Evolutionary conservation across 1,139 yeast species (phyloP), one percentile per base, ranked within the genome.

Genomic region (Yamadazyma siamensis): DNA sequence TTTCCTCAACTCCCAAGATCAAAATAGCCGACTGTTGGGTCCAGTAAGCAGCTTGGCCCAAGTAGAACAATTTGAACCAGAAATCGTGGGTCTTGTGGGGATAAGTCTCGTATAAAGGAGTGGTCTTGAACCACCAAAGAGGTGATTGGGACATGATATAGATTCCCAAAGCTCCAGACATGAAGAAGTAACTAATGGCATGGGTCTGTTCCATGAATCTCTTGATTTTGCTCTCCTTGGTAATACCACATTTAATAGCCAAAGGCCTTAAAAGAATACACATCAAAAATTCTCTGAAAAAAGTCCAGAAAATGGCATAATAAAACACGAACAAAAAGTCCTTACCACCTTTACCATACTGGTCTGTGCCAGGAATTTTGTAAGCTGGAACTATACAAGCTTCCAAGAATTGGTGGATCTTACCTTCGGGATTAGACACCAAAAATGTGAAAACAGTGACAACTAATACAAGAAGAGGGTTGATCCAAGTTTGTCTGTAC

Each of bases 41-140:
- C 99, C 99, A 91, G 59, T 87, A 91, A 3, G 96, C 85, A 5
- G 97, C 96, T 63, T 91, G 98, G 23, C 87, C 79, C 43, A 91
- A 67, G 57, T 91, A 94, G 54, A 83, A 94, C 12, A 78, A 54
- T 62, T 91, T 91, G 63, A 84, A 84, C 39, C 71, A 65, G 39
- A 68, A 71, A 36, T 76, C 80, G 52, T 85, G 88, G 22, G 83
- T 71, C 40, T 75, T 70, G 61, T 94, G 97, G 9, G 98, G 98
- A 54, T 83, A 91, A 19, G 74, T 65, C 33, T 60, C 71, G 56
- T 87, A 91, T 65, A 91, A 83, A 27, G 86, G 79, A 4, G 77
- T 69, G 6, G 96, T 91, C 54, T 85, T 73, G 58, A 91, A 91
- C 53, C 69, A 82, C 97, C 97, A 89, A 41, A 91, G 56, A 28